A percentile compares a stretch with the other conserved stretches of the same genome.
These are phyloP conservation scores for Ogataea wickerhamii DNA, from an alignment of 805 yeast species.

Conservation along the genomic window DNA sequence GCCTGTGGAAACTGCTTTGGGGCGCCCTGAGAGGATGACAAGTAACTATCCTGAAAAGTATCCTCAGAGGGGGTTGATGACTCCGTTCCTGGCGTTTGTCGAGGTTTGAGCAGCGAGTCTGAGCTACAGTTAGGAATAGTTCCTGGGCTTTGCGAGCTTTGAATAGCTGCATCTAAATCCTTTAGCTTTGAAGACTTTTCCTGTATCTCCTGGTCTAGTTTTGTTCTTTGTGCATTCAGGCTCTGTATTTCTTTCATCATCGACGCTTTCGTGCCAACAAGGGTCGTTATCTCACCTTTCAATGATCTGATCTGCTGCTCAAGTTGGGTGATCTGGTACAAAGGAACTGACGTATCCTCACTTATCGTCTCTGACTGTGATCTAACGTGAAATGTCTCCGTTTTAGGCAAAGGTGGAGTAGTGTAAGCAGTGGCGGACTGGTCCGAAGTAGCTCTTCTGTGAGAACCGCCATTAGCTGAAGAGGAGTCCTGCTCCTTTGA, in stretches of 20 bases:
- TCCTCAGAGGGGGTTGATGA: conserved; percentile 12
- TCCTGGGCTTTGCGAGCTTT: conserved; percentile 4
- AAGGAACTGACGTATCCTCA: conserved; percentile 26
- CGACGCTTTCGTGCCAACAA: conserved; percentile 39
- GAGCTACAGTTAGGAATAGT: conserved; percentile 9
- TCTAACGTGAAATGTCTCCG: conserved; percentile 34
- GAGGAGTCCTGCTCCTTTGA: conserved; percentile 4
- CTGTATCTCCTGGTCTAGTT: conserved; percentile 43
- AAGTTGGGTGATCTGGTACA: conserved; percentile 27
- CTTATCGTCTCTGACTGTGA: conserved; percentile 43
- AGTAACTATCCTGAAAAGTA: conserved; percentile 3
- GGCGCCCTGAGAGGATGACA: conserved; percentile 4
- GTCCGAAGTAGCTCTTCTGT: conserved; percentile 27
- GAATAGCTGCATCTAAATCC: conserved; percentile 11
- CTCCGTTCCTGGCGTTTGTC: conserved; percentile 9
- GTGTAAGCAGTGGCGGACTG: conserved; percentile 34
- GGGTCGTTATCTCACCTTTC: conserved; percentile 39
- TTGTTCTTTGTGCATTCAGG: conserved; percentile 44
- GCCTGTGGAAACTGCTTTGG: background rate
- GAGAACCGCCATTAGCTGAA: conserved; percentile 6
- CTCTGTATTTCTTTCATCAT: conserved; percentile 49
- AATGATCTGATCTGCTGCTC: conserved; percentile 39
- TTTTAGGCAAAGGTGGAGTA: conserved; percentile 44
- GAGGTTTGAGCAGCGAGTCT: conserved; percentile 10
- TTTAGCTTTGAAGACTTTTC: conserved; percentile 19